Conservation (phyloP, 305 asterid species). For the Fraxinus paxiana region DNA sequence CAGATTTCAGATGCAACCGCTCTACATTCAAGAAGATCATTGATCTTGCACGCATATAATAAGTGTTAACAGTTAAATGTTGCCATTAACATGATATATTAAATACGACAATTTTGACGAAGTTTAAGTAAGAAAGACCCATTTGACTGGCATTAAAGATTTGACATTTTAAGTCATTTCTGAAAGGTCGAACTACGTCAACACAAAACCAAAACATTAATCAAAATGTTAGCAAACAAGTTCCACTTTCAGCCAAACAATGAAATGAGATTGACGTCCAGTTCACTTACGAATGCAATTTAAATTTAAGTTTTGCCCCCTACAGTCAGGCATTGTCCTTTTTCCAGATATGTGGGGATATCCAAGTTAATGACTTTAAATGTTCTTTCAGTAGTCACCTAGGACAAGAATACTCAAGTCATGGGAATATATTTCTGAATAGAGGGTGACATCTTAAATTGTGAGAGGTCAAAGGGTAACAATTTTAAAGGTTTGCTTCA, state of each 20-base stretch:
- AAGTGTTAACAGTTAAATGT: not conserved
- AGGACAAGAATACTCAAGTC: not conserved
- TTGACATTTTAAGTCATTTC: not conserved
- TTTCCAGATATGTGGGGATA: not conserved
- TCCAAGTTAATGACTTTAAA: not conserved
- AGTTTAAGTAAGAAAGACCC: not conserved
- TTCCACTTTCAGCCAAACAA: not conserved
- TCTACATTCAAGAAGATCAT: conserved; percentile 3
- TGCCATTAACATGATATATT: not conserved
- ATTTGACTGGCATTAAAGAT: not conserved
- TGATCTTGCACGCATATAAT: conserved; percentile 1
- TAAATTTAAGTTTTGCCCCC: not conserved
- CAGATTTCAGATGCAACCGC: conserved; percentile 11
- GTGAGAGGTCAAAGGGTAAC: not conserved
- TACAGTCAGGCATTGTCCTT: not conserved
- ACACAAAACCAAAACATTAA: not conserved
- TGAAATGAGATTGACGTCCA: not conserved
- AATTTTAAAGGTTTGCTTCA: not conserved
- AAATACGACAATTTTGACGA: not conserved
- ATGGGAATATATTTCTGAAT: not conserved
- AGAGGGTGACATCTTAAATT: not conserved
- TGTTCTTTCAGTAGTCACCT: not conserved
- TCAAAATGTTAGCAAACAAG: not conserved
- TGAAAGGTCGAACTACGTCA: not conserved
- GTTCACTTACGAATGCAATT: not conserved